Percentiles rank a stretch among this genome's conserved stretches.
phyloP scores from a whole-genome alignment of 805 yeast species.

The Danielia reshetovae region DNA sequence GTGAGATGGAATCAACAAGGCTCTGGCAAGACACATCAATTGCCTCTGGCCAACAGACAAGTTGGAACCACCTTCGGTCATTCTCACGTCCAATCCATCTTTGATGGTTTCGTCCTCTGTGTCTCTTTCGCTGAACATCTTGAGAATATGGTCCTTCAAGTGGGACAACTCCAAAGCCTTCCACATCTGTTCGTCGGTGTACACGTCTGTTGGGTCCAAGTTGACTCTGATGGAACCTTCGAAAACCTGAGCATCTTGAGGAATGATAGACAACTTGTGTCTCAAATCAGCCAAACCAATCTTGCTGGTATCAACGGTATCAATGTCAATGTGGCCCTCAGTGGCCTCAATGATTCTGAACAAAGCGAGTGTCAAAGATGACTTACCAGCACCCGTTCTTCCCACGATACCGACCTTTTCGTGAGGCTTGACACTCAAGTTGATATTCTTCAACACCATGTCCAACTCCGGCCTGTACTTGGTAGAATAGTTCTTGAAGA shows the following conservation, averaged over 20 bases:
- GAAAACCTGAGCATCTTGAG: constrained; percentile 45
- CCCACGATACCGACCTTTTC: constrained; percentile 46
- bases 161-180: constrained; percentile 40
- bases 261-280: constrained; percentile 39
- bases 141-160: constrained; percentile 37
- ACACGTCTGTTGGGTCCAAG: constrained; percentile 37
- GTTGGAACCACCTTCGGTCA: constrained; percentile 45
- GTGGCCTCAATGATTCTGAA: constrained; percentile 41
- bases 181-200: constrained; percentile 38
- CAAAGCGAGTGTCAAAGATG: constrained; percentile 41
- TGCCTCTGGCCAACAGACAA: constrained; percentile 52
- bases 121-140: constrained; percentile 32
- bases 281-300: constrained; percentile 43
- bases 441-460: constrained; percentile 37
- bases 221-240: constrained; percentile 40
- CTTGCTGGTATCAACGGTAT: constrained; percentile 27
- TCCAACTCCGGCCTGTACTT: constrained; percentile 44
- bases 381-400: constrained; percentile 45
- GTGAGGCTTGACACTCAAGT: constrained; percentile 31
- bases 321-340: constrained; percentile 36
- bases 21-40: constrained; percentile 76
- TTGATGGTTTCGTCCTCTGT: constrained; percentile 19
- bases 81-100: constrained; percentile 29
- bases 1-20: constrained; percentile 55
- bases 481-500: constrained; percentile 37